These are phyloP conservation scores for Rhododendron kiyosumense DNA, from an alignment of 148 eudicot species.

Conservation along the genomic window DNA sequence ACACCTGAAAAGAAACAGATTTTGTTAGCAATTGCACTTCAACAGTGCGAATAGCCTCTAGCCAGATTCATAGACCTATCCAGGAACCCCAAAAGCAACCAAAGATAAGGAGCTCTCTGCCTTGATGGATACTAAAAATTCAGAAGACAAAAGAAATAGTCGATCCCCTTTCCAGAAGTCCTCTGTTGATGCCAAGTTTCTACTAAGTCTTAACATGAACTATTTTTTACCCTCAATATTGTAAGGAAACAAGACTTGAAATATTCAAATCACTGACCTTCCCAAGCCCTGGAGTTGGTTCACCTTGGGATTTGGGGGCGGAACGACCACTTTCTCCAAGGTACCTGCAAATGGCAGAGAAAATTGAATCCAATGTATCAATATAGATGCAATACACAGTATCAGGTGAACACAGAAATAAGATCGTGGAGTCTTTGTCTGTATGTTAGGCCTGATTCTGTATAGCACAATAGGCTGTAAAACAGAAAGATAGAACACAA, in stretches of 20 bases:
- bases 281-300: slow-evolving; percentile 71
- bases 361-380: slow-evolving; percentile 10
- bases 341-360: slow-evolving; percentile 49
- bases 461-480: slow-evolving; percentile 25
- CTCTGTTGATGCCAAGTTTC: neutral
- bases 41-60: neutral
- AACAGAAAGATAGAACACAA: slow-evolving; percentile 21
- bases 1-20: slow-evolving; percentile 44
- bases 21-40: neutral
- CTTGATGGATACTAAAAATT: neutral
- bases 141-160: neutral
- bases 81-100: neutral
- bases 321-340: slow-evolving; percentile 65
- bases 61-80: neutral
- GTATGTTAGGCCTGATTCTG: slow-evolving; percentile 20
- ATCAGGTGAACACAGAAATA: slow-evolving; percentile 11
- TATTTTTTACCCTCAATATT: too few species aligned
- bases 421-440: slow-evolving; percentile 20
- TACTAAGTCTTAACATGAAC: neutral
- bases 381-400: neutral
- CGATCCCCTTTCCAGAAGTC: neutral
- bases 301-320: slow-evolving; percentile 71
- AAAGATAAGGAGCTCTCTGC: neutral
- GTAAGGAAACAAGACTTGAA: neutral
- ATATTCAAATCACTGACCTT: slow-evolving; percentile 52